phyloP scores from a whole-genome alignment of 345 rosid species.

The Clarkia xantiana region DNA sequence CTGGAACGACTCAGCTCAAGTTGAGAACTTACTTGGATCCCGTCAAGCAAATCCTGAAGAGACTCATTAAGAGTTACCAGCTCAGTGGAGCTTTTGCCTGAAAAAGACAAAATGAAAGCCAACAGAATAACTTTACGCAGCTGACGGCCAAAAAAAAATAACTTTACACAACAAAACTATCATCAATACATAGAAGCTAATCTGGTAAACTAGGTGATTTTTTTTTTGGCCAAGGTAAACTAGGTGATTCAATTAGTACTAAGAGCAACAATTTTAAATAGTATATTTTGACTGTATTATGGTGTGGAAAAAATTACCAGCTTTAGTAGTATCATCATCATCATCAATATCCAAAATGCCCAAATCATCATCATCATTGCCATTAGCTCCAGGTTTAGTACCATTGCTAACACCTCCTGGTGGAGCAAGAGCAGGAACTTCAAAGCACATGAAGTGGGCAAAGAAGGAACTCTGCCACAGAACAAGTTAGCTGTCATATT shows the following conservation, averaged over 20 bases:
- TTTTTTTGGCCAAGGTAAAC: no score
- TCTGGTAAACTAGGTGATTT: no score
- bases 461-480: slow-evolving; percentile 89
- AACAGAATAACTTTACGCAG: no score
- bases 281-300: slow-evolving; percentile 3
- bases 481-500: slow-evolving; percentile 8
- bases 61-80: slow-evolving; percentile 73
- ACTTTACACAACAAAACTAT: no score
- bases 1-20: no score
- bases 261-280: slow-evolving; percentile 2
- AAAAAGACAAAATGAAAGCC: not conserved
- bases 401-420: slow-evolving; percentile 62
- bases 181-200: not conserved
- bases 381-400: slow-evolving; percentile 30
- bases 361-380: slow-evolving; percentile 68
- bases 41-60: slow-evolving; percentile 93
- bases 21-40: slow-evolving; percentile 58
- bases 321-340: slow-evolving; percentile 51
- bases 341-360: slow-evolving; percentile 96
- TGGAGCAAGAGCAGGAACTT: slow-evolving; percentile 91
- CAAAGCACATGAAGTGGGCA: slow-evolving; percentile 99
- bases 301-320: slow-evolving; percentile 34
- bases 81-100: slow-evolving; percentile 69
- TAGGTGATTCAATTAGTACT: slow-evolving; percentile 1
- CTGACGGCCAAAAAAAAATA: no score